These are phyloP conservation scores for Stevia rebaudiana DNA, from an alignment of 140 eudicot species.

Conservation along the genomic window DNA sequence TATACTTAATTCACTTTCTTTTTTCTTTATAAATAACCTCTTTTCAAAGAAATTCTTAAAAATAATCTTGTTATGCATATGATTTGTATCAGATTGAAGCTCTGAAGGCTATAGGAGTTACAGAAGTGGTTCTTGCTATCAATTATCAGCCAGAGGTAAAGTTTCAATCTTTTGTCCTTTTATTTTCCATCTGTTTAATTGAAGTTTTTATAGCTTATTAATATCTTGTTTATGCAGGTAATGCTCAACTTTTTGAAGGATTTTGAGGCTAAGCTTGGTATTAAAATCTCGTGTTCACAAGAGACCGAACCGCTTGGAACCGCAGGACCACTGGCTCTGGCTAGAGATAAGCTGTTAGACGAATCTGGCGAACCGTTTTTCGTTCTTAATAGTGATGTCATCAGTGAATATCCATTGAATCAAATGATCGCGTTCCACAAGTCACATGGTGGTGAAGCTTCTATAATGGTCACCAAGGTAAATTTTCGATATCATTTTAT, in stretches of 20 bases:
- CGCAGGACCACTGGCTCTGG: constrained; percentile 94
- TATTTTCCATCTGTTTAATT: background rate
- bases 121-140: constrained; percentile 92
- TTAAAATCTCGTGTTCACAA: constrained; percentile 86
- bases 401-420: constrained; percentile 81
- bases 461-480: constrained; percentile 98
- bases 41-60: background rate
- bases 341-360: constrained; percentile 74
- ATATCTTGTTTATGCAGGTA: constrained; percentile 44
- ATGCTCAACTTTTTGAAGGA: constrained; percentile 92
- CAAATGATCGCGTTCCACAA: constrained; percentile 93
- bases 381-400: constrained; percentile 94
- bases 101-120: constrained; percentile 88
- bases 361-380: constrained; percentile 85
- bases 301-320: constrained; percentile 99
- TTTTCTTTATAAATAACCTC: constrained; percentile 4
- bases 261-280: constrained; percentile 80
- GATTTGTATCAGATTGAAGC: constrained; percentile 74
- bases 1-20: background rate
- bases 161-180: constrained; percentile 10
- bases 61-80: background rate
- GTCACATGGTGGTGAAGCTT: constrained; percentile 95
- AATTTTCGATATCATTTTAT: background rate
- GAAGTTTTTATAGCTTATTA: background rate
- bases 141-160: constrained; percentile 96